Evolutionary conservation across 1,284 basidiomycete genomes (phyloP).

Genomic region (Trametes versicolor): DNA sequence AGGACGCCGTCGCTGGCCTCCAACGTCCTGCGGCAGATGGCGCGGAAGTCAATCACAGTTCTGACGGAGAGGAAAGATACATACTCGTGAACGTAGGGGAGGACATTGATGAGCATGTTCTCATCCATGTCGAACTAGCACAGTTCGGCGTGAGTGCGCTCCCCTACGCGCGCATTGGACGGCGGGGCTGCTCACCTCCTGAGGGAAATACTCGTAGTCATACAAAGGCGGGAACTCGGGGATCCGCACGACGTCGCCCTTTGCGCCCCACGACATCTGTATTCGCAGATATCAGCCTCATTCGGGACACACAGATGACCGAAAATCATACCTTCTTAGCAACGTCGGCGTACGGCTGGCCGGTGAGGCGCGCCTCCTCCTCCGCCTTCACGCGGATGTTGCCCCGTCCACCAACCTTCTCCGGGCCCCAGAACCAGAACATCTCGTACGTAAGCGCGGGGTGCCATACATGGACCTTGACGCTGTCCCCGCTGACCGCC

Average conservation of each 20-base stretch:
- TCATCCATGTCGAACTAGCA: constrained; percentile 8
- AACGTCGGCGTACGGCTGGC: constrained; percentile 10
- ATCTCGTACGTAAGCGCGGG: constrained; percentile 21
- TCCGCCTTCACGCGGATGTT: constrained; percentile 30
- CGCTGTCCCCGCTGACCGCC: constrained; percentile 14
- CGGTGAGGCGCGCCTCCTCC: constrained; percentile 25
- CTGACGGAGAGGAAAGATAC: not conserved
- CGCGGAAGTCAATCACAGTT: constrained; percentile 7
- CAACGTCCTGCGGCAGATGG: constrained; percentile 12
- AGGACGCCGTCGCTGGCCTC: constrained; percentile 27
- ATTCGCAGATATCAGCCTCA: not conserved
- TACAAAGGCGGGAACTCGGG: constrained; percentile 38
- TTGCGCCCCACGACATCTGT: constrained; percentile 22
- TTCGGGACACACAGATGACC: not conserved
- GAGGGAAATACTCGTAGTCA: constrained; percentile 37
- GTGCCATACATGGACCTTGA: constrained; percentile 33
- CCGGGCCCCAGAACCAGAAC: constrained; percentile 30
- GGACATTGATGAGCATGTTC: not conserved
- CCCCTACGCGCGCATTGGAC: not conserved
- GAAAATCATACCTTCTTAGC: not conserved
- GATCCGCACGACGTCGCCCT: constrained; percentile 24
- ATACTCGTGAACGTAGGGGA: constrained; percentile 28
- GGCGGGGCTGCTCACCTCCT: constrained; percentile 27
- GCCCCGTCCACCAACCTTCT: constrained; percentile 28
- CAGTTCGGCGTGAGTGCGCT: not conserved